Evolutionary conservation across 148 eudicot genomes (phyloP), one percentile per base, ranked within the genome.

Genomic region (Heliosperma pusillum): DNA sequence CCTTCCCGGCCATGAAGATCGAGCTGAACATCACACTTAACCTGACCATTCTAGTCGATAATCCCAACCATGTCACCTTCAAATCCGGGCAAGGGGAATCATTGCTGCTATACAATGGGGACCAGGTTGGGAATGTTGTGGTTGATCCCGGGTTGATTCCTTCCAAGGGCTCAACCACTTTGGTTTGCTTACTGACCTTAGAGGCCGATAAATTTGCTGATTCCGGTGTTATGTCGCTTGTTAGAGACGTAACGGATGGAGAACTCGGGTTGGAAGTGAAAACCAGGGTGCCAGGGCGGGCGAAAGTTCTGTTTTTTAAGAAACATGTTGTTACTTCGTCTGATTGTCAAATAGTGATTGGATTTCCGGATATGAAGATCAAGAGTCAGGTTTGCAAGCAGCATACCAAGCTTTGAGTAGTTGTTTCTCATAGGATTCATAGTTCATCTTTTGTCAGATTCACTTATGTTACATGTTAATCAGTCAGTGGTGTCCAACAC

Each of bases 211-310:
- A 20, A 25, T 78, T 82, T 29, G 77, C 75, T 3, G 64, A 58
- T 50, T 5, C 55, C 7, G 79, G 69, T 5, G 6, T 36, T 36
- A 36, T 79, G 27, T 44, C 72, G 24, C 60, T 83, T 11, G 2
- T 76, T 1, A 17, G 15, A 7, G 78, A 76, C 56, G 29, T 83
- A 1, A 5, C 11, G 20, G 82, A 33, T 15, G 85, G 82, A 33
- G 56, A 79, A 55, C 44, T 83, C 0, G 20, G 21, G 7, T 5
- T 83, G 69, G 78, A 76, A 64, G 47, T 77, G 9, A 72, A 79
- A 47, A 83, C 85, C 42, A 69, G 75, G 57, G 69, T 83, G 21
- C 82, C 85, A 0, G 85, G 85, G 3, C 73, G 59, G 56, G 80
- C 80, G 4, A 67, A 65, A 2, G 21, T 83, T 25, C 30, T 82